phyloP scores from a whole-genome alignment of 257 asterid species.

The Lantana camara region DNA sequence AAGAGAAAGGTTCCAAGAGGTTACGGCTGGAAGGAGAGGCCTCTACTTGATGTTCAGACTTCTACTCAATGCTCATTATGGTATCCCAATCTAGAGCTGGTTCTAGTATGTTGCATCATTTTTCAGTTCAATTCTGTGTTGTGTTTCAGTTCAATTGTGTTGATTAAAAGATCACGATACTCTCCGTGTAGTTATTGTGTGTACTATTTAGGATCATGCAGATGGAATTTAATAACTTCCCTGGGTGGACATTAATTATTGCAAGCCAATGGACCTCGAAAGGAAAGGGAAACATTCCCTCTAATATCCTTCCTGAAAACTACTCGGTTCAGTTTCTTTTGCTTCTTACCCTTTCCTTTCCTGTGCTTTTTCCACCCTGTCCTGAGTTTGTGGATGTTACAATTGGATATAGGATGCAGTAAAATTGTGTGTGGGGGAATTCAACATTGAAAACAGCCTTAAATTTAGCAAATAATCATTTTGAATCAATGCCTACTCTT shows the following conservation, averaged over 20 bases:
- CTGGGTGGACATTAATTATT: constrained; percentile 36
- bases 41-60: constrained; percentile 37
- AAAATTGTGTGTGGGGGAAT: too few species aligned
- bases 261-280: constrained; percentile 34
- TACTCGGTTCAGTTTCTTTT: background rate
- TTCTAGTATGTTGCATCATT: constrained; percentile 32
- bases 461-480: too few species aligned
- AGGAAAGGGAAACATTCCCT: constrained; percentile 23
- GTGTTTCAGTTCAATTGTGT: constrained; percentile 35
- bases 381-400: too few species aligned
- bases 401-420: too few species aligned
- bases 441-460: too few species aligned
- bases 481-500: too few species aligned
- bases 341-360: background rate
- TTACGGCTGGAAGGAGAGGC: constrained; percentile 74
- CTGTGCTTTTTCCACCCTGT: too few species aligned
- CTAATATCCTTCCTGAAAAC: background rate
- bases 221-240: constrained; percentile 36
- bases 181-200: constrained; percentile 39
- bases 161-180: constrained; percentile 37
- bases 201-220: constrained; percentile 42
- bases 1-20: constrained; percentile 78
- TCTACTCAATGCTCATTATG: constrained; percentile 1
- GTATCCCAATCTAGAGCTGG: constrained; percentile 24
- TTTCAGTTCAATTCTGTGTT: constrained; percentile 33